Evolutionary conservation across 2,329 filamentous ascomycete genomes (phyloP).

Genomic region (Ophiostoma populinum): DNA sequence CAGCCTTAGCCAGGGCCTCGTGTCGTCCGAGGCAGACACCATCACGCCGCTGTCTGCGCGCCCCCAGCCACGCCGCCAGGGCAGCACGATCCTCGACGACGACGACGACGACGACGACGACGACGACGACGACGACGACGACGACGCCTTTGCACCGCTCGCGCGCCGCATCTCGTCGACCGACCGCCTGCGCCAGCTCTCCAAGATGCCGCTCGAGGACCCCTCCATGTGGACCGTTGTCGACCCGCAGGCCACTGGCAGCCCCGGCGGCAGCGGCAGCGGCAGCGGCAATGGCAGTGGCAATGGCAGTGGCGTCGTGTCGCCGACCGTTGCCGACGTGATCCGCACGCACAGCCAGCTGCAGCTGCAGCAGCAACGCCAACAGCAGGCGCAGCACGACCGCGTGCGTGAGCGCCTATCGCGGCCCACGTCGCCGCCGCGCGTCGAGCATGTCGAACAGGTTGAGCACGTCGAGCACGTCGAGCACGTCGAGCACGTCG

Average conservation of each 20-base stretch:
- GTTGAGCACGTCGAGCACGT: not conserved
- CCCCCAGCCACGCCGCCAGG: slow-evolving; percentile 7
- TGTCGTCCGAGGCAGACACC: too few species aligned
- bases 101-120: slow-evolving; percentile 17
- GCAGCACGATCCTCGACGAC: slow-evolving; percentile 16
- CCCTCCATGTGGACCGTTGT: slow-evolving; percentile 20
- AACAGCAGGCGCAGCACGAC: too few species aligned
- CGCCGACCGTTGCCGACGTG: not conserved
- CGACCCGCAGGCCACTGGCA: slow-evolving; percentile 12
- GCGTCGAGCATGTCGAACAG: too few species aligned
- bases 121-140: slow-evolving; percentile 17
- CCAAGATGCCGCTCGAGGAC: slow-evolving; percentile 20
- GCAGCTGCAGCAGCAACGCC: not conserved
- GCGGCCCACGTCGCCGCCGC: too few species aligned
- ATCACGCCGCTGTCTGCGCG: too few species aligned
- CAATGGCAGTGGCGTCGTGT: too few species aligned
- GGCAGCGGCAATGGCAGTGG: not conserved
- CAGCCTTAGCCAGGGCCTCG: too few species aligned
- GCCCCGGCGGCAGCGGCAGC: not conserved
- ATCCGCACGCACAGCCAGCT: not conserved
- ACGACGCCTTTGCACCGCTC: slow-evolving; percentile 17
- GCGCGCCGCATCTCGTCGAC: slow-evolving; percentile 21
- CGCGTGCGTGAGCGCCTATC: too few species aligned
- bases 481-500: not conserved
- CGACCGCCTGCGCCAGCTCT: slow-evolving; percentile 19